Base-by-base conservation (phyloP, 495 filamentous ascomycete genomes). In the Pseudotulostoma volvatum region DNA sequence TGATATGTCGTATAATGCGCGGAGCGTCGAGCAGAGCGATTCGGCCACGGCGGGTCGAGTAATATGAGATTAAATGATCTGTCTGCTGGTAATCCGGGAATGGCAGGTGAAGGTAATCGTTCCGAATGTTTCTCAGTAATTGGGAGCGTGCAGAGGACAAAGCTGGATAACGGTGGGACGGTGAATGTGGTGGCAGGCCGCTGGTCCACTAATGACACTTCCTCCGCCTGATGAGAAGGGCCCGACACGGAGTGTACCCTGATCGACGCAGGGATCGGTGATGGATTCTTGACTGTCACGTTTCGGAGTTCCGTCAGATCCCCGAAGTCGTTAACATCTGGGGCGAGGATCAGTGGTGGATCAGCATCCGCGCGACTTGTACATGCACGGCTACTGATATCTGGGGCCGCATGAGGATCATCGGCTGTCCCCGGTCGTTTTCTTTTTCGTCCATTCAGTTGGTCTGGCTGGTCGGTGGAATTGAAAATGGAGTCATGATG, bases 31-130 rank as follows among this genome's bases (percentile, higher is more conserved):
- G 78, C 90, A 16, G 85, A 93, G n/a, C 73, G 69, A 50, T 93
- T 95, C 1, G 84, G 79, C 88, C 88, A 97, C 2, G 90, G 90
- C 14, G 90, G 90, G 52, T 96, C 90, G 5, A 96, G 68, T 17
- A 94, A 56, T 34, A 95, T 71, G 28, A 94, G 61, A 51, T 88
- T 67, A 59, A 94, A 93, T 38, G 61, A 57, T 3, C 57, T 51
- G 13, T 40, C 21, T 9, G 3, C 13, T 4, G 49, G 36, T 1
- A 65, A 35, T 5, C 50, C 45, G 0, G 59, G 51, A 11, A 67
- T 61, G 4, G 50, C 47, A 11, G 47, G 46, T 37, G 4, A 47
- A 34, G 33, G 57, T 38, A 37, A 49, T 23, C 21, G 33, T 7
- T 30, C 39, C 44, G 42, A 47, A 8, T 28, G 31, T 7, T 9